These are phyloP conservation scores for Paspalum notatum DNA, from an alignment of 176 grass and related monocot species.

Conservation along the genomic window DNA sequence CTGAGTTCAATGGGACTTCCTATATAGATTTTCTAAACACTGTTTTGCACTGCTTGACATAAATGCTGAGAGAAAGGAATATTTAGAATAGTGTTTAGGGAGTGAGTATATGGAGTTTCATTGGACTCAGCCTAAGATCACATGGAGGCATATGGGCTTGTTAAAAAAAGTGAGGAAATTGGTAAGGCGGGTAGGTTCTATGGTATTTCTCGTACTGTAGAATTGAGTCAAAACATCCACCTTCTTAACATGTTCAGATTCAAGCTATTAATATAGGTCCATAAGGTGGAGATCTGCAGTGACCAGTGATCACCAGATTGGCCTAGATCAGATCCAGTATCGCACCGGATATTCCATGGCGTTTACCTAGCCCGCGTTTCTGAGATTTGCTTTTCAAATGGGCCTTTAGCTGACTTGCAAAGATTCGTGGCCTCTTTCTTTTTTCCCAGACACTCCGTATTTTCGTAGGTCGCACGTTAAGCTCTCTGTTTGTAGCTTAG, in stretches of 20 bases:
- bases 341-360: not conserved
- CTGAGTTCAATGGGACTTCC: no score
- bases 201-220: not conserved
- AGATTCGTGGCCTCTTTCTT: no score
- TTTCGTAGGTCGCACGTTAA: not conserved
- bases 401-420: not conserved
- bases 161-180: not conserved
- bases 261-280: not conserved
- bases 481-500: slow-evolving; percentile 11
- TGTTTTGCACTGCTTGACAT: no score
- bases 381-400: not conserved
- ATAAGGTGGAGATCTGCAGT: not conserved
- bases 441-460: not conserved
- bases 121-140: not conserved
- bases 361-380: not conserved
- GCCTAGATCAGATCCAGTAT: not conserved
- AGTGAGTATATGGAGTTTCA: no score
- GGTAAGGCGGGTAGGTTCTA: not conserved
- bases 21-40: no score
- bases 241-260: not conserved
- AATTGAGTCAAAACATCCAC: not conserved
- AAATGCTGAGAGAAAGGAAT: no score
- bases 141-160: not conserved
- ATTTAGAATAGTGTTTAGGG: no score
- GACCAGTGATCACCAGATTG: not conserved